phyloP scores from a whole-genome alignment of 1,284 basidiomycete species.

The Microbotryum silenes-acaulis region DNA sequence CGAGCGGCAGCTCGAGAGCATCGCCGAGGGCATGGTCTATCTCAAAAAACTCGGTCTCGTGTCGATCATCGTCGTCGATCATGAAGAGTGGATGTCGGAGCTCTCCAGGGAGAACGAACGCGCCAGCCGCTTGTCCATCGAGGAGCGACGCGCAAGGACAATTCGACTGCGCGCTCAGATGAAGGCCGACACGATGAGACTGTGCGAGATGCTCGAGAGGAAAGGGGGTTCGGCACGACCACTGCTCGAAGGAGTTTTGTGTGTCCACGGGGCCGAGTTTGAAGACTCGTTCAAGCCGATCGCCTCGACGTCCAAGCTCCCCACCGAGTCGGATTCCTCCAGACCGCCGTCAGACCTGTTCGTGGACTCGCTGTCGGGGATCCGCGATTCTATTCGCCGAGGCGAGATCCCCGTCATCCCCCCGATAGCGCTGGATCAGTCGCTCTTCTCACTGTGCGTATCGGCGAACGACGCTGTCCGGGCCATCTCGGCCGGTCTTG shows the following conservation, averaged over 20 bases:
- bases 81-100: conserved; percentile 67
- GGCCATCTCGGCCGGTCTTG: conserved; percentile 82
- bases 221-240: conserved; percentile 82
- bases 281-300: conserved; percentile 41
- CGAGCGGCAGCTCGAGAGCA: conserved; percentile 88
- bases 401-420: conserved; percentile 94
- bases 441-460: conserved; percentile 75
- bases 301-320: conserved; percentile 18
- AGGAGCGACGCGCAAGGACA: conserved; percentile 37
- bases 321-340: conserved; percentile 10
- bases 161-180: conserved; percentile 55
- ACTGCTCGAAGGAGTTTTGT: conserved; percentile 72
- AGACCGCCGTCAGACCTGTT: conserved; percentile 24
- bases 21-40: conserved; percentile 86
- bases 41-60: conserved; percentile 92
- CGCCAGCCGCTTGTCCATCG: conserved; percentile 11
- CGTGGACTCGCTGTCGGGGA: conserved; percentile 42
- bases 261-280: conserved; percentile 64
- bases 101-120: conserved; percentile 37
- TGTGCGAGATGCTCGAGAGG: conserved; percentile 73
- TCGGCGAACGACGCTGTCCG: conserved; percentile 85
- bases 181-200: conserved; percentile 50
- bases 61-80: conserved; percentile 88
- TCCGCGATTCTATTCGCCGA: conserved; percentile 77
- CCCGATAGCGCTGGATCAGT: conserved; percentile 87